Conservation (phyloP, 2,329 filamentous ascomycete genomes). For the Neonectria magnoliae region DNA sequence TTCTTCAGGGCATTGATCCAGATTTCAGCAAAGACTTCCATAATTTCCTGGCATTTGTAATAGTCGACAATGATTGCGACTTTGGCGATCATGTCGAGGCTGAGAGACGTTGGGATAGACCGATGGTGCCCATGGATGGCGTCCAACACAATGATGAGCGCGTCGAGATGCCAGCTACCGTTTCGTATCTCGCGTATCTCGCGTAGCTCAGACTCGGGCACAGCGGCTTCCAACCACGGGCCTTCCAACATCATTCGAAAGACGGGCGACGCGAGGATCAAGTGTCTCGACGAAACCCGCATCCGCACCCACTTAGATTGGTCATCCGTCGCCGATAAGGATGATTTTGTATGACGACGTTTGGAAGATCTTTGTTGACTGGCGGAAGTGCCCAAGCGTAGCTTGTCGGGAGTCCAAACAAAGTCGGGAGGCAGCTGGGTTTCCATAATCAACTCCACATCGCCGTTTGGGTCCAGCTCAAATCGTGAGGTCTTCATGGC, state of each 20-base stretch:
- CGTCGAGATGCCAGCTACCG: slow-evolving; percentile 41
- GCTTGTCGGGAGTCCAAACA: too few relatives aligned
- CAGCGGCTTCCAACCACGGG: slow-evolving; percentile 11
- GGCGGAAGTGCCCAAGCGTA: background rate
- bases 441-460: background rate
- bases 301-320: background rate
- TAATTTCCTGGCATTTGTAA: slow-evolving; percentile 42
- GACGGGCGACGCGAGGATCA: slow-evolving; percentile 28
- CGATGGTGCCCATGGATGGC: slow-evolving; percentile 43
- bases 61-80: slow-evolving; percentile 45
- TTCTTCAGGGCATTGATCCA: slow-evolving; percentile 22
- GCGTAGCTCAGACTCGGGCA: slow-evolving; percentile 9
- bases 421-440: background rate
- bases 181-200: slow-evolving; percentile 24
- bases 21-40: slow-evolving; percentile 21
- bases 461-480: too few relatives aligned
- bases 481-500: too few relatives aligned
- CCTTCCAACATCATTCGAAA: slow-evolving; percentile 30
- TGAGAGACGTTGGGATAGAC: slow-evolving; percentile 32
- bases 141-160: slow-evolving; percentile 42
- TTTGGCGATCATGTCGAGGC: slow-evolving; percentile 39
- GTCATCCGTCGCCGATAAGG: background rate
- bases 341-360: too few relatives aligned
- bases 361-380: too few relatives aligned
- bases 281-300: slow-evolving; percentile 24